These are phyloP conservation scores for Colletotrichum tropicicola DNA, from an alignment of 2,329 filamentous ascomycete species.

Conservation along the genomic window DNA sequence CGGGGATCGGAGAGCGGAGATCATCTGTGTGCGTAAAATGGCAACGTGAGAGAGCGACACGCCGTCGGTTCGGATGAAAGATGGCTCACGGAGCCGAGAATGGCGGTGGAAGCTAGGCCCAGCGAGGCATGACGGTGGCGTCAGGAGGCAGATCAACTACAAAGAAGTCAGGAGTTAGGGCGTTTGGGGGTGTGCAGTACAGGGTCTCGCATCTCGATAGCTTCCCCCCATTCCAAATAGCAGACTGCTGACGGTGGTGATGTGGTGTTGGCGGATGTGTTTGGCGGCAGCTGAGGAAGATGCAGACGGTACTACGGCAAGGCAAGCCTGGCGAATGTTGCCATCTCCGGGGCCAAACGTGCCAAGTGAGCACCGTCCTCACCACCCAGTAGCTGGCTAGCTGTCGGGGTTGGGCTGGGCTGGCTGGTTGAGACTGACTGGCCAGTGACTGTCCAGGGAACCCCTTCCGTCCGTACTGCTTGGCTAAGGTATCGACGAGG, in stretches of 20 bases:
- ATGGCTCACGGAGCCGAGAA: constrained; percentile 5
- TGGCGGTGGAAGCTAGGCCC: not conserved
- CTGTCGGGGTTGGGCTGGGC: too few species aligned
- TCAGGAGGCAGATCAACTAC: not conserved
- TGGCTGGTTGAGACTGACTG: not conserved
- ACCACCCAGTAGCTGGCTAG: not conserved
- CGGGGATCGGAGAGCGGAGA: not conserved
- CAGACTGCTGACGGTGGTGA: too few species aligned
- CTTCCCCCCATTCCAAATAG: not conserved
- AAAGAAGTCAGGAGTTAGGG: not conserved
- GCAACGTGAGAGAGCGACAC: not conserved
- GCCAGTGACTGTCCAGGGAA: not conserved
- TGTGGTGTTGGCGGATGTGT: too few species aligned
- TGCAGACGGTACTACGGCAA: not conserved
- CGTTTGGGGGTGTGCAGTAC: too few species aligned
- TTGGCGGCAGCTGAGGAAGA: not conserved
- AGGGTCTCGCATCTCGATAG: too few species aligned
- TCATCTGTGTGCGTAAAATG: not conserved
- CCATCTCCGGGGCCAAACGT: constrained; percentile 1
- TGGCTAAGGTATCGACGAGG: not conserved
- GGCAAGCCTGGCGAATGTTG: not conserved
- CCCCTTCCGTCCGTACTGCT: not conserved
- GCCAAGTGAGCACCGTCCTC: not conserved
- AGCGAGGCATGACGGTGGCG: not conserved
- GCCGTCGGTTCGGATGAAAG: constrained; percentile 21